Evolutionary conservation across 352 stramenopile genomes (phyloP).

Genomic region (Phytophthora brassicae): DNA sequence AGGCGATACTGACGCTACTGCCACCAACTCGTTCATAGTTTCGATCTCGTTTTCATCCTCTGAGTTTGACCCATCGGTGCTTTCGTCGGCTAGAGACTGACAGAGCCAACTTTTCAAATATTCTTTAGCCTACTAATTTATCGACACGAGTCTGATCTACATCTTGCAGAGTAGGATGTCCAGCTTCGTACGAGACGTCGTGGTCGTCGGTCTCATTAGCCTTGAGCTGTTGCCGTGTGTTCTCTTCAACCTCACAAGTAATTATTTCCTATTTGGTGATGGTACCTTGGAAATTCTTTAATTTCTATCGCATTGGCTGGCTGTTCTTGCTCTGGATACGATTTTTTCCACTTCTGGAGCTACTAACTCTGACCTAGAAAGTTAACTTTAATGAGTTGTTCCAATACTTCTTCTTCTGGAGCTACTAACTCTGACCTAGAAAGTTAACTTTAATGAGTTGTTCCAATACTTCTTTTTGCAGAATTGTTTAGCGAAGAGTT

Average conservation of each 20-base stretch:
- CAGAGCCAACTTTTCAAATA: constrained; percentile 24
- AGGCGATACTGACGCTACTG: background rate
- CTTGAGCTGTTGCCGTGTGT: background rate
- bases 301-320: background rate
- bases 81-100: too few species aligned
- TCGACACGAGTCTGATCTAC: background rate
- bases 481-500: too few species aligned
- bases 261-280: background rate
- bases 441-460: too few species aligned
- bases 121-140: background rate
- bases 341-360: too few species aligned
- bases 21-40: background rate
- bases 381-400: too few species aligned
- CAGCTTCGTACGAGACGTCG: background rate
- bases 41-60: too few species aligned
- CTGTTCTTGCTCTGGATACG: too few species aligned
- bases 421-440: too few species aligned
- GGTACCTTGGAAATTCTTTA: background rate
- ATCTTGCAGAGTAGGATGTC: background rate
- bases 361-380: too few species aligned
- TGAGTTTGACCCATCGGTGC: too few species aligned
- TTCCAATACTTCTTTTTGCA: too few species aligned
- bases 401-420: too few species aligned
- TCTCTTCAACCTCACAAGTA: background rate
- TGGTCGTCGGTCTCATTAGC: background rate